Evolutionary conservation across 1,139 yeast genomes (phyloP).

Genomic region (Suhomyces terraborum): DNA sequence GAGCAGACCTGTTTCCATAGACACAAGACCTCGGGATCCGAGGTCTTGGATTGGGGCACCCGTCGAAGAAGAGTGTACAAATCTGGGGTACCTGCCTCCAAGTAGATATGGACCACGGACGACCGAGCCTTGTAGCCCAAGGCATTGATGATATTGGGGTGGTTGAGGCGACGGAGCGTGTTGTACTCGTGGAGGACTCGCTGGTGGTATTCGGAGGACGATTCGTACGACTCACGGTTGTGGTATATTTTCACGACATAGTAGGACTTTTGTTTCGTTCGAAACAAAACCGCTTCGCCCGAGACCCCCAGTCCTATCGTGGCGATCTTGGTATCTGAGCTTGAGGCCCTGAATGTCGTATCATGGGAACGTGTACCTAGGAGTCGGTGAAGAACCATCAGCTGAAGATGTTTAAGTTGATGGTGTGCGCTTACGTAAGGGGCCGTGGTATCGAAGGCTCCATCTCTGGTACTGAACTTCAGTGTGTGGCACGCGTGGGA

Average conservation of each 20-base stretch:
- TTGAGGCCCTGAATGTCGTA: constrained; percentile 2
- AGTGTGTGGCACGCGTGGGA: too few relatives aligned
- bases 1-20: constrained; percentile 37
- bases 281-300: constrained; percentile 42
- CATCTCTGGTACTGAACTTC: too few relatives aligned
- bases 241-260: constrained; percentile 48
- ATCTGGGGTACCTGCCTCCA: constrained; percentile 37
- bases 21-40: constrained; percentile 27
- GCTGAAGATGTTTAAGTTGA: not conserved
- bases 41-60: constrained; percentile 20
- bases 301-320: constrained; percentile 42
- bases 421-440: constrained; percentile 2
- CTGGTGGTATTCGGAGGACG: constrained; percentile 34
- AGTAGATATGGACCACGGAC: constrained; percentile 24
- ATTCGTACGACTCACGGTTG: constrained; percentile 38
- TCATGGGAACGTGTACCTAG: not conserved
- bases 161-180: constrained; percentile 30
- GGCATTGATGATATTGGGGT: constrained; percentile 38
- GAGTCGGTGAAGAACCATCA: constrained; percentile 4
- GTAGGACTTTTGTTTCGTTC: constrained; percentile 13
- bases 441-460: not conserved
- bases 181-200: constrained; percentile 43
- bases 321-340: constrained; percentile 4
- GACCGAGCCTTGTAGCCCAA: constrained; percentile 28
- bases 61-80: constrained; percentile 17